Evolutionary conservation across 768 basidiomycete genomes (phyloP), one percentile per base, ranked within the genome.

Genomic region (Cystobasidium tubakii): DNA sequence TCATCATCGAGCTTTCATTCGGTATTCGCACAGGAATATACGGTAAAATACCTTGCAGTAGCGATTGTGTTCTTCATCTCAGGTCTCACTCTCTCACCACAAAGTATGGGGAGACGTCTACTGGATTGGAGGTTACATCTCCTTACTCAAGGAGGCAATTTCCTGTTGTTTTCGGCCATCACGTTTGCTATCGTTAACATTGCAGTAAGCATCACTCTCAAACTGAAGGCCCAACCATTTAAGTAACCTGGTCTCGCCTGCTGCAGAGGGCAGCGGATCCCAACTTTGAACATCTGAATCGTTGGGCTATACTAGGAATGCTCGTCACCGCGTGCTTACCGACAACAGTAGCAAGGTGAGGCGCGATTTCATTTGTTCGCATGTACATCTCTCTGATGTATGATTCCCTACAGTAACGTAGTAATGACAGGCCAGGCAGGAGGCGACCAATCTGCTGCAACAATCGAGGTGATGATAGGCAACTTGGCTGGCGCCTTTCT

Each of bases 21-120:
- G 3, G 23, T 25, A 15, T 25, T 1, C 0, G 17, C 0, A 25
- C 29, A 54, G 23, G 33, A 77, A 63, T 81, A 75, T 39, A 78
- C 77, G 1, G 74, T 81, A 74, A 80, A 79, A 44, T 80, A 77
- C 39, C 77, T 80, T 12, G 73, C 74, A 0, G 80, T 81, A 27
- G 77, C 77, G n/a, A 75, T 79, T 42, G 80, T 81, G 39, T 80
- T 80, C 74, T 73, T 81, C 62, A 74, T 80, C 34, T 78, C 78
- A 0, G 81, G 81, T 10, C 75, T 81, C 31, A 71, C 77, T 0
- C 66, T 81, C 0, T 78, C 81, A 9, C 74, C 78, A n/a, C 75
- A 77, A 27, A 77, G 77, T 62, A 73, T 80, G 27, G 75, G 78
- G 17, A 60, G 71, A 9, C 77, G 80, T 1, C 75, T 76, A 0